Conservation (phyloP, 73 alveolate species). For the Symbiodinium natans region DNA sequence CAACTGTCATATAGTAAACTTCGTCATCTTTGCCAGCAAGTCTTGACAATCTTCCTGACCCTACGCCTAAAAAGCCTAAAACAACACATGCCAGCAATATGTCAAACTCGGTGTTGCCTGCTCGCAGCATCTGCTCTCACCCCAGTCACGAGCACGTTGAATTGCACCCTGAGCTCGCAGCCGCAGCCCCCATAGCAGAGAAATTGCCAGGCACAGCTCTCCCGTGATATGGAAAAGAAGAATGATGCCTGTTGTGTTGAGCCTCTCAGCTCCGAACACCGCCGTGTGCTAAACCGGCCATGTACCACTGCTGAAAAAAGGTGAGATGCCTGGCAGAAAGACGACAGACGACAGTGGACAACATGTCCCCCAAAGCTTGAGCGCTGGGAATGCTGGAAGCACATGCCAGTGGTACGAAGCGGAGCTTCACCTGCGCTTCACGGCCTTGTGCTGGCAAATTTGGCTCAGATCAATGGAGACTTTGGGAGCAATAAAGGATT, state of each 20-base stretch:
- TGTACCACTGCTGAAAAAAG: background rate
- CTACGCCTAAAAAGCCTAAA: background rate
- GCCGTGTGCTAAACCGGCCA: background rate
- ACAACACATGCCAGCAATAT: background rate
- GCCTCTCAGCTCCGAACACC: background rate
- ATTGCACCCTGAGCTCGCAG: background rate
- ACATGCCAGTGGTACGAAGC: background rate
- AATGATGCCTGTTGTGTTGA: too few species aligned
- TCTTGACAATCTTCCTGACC: too few species aligned
- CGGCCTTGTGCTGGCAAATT: background rate
- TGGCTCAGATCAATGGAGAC: too few species aligned
- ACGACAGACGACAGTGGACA: too few species aligned
- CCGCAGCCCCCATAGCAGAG: too few species aligned
- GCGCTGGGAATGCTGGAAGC: too few species aligned
- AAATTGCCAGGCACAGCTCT: too few species aligned
- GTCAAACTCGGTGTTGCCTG: background rate
- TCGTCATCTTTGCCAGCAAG: too few species aligned
- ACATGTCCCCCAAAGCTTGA: background rate
- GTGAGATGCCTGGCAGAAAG: background rate
- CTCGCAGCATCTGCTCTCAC: constrained; percentile 1
- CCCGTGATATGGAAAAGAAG: too few species aligned
- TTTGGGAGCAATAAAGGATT: too few species aligned
- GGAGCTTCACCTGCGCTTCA: constrained; percentile 3
- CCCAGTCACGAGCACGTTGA: background rate
- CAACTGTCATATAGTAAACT: too few species aligned